Evolutionary conservation across 495 filamentous ascomycete species (phyloP), one percentile per base, ranked within the genome.

Genomic region (Geopyxis carbonaria): DNA sequence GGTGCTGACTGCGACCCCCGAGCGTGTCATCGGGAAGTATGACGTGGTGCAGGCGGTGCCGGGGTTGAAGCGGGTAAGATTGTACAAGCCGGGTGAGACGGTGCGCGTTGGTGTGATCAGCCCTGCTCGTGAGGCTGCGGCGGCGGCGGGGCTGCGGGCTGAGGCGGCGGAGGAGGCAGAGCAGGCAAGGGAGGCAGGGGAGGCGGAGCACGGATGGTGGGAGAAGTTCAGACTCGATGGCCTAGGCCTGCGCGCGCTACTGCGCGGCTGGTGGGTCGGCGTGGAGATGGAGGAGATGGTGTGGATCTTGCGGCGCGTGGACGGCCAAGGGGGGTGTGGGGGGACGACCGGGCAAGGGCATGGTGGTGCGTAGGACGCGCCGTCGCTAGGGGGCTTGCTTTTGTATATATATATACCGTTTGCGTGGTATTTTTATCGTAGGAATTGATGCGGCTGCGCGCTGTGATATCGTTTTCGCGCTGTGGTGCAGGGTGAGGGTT

Each of bases 1-100:
- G 50, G 72, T 72, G 5, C 64, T 95, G 4, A 66, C 76, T 7
- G 81, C 89, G 60, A 60, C 72, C 15, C 75, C 75, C 10, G 64
- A 59, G 28, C 52, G 54, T 20, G 58, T 66, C 1, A 69, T 76
- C 40, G 76, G 74, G 0, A 61, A 61, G 2, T 99, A 86, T 85
- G 68, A 81, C 44, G 64, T 70, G 7, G 57, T 89, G 6, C 70
- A 69, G 14, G 67, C 70, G 0, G 68, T 92, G 1, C 60, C 74
- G 40, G 81, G 75, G 0, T 91, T 75, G 57, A 68, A 65, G 9
- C 82, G 87, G 0, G 46, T 93, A 8, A 67, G 70, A 43, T 30
- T 92, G 14, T 45, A 80, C 34, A 67, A 61, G 38, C 75, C 76
- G 2, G 70, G 65, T 7, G 55, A 60, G 11, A 28, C 55, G n/a